Percentiles rank a stretch among this genome's conserved stretches.
These are phyloP conservation scores for Vitis rotundifolia DNA, from an alignment of 164 flowering plant species.

Conservation along the genomic window DNA sequence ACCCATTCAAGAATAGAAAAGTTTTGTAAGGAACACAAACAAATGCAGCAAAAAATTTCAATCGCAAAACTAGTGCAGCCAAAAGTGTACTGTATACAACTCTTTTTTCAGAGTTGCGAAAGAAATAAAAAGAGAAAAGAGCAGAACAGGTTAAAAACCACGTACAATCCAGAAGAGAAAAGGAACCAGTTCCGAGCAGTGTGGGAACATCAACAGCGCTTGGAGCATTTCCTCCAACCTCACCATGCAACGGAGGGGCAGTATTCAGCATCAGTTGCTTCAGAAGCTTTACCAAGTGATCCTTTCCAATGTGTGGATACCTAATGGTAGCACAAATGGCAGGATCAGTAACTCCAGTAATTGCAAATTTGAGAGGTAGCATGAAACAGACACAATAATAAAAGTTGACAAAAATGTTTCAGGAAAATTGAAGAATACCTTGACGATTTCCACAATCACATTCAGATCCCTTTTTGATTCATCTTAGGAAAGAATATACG, in stretches of 20 bases:
- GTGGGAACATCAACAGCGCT: conserved; percentile 94
- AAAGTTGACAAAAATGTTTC: neutral
- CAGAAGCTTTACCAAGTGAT: conserved; percentile 88
- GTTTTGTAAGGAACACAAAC: no score
- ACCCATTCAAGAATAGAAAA: no score
- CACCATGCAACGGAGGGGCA: conserved; percentile 43
- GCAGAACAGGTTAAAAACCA: neutral
- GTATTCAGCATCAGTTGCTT: conserved; percentile 66
- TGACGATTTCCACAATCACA: neutral
- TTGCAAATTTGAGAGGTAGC: neutral
- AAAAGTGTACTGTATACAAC: neutral
- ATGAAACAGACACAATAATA: neutral
- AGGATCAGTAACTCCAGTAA: neutral
- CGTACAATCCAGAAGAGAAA: conserved; percentile 75
- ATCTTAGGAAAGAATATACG: neutral
- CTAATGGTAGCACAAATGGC: conserved; percentile 33
- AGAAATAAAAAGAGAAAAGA: neutral
- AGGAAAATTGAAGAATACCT: neutral
- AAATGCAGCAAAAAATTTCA: no score
- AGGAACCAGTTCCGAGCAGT: conserved; percentile 76
- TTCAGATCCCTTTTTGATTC: neutral
- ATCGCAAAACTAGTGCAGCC: no score
- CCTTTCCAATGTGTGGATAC: conserved; percentile 81
- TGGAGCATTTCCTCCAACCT: conserved; percentile 48
- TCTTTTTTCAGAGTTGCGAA: neutral